Conservation (phyloP, 441 rosid genomes). For the Pelargonium cotyledonis region DNA sequence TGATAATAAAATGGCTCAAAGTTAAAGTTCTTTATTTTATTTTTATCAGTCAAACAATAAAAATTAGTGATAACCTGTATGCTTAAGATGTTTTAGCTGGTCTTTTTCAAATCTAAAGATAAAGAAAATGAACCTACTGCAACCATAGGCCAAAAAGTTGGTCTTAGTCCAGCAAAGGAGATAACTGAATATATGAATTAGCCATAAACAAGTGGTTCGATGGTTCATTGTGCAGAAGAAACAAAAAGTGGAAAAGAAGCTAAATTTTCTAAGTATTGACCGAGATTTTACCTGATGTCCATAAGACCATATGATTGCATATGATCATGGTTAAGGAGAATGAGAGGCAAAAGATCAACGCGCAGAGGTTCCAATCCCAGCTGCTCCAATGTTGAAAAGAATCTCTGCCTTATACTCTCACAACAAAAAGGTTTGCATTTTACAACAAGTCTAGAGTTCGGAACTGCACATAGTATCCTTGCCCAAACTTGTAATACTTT, state of each 20-base stretch:
- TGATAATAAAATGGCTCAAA: too few relatives aligned
- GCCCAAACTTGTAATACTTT: constrained; percentile 98
- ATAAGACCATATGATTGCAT: constrained; percentile 98
- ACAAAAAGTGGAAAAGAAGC: neutral
- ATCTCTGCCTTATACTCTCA: constrained; percentile 84
- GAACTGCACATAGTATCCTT: constrained; percentile 91
- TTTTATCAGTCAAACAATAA: too few relatives aligned
- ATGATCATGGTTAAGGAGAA: constrained; percentile 95
- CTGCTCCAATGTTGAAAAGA: constrained; percentile 80
- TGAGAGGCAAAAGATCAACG: constrained; percentile 92
- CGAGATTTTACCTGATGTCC: constrained; percentile 78
- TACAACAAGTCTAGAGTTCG: constrained; percentile 92
- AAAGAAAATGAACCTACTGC: too few relatives aligned
- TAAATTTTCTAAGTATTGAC: neutral
- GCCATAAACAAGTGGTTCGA: too few relatives aligned
- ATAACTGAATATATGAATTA: too few relatives aligned
- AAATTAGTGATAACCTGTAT: too few relatives aligned
- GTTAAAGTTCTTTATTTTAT: too few relatives aligned
- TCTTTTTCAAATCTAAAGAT: too few relatives aligned
- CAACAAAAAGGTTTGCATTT: constrained; percentile 99
- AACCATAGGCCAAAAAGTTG: too few relatives aligned
- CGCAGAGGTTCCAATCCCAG: constrained; percentile 89
- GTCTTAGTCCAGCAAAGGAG: too few relatives aligned
- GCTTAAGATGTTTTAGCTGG: too few relatives aligned
- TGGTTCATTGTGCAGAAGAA: neutral